These are phyloP conservation scores for Pichia gijzeniarum DNA, from an alignment of 805 yeast species.

Conservation along the genomic window DNA sequence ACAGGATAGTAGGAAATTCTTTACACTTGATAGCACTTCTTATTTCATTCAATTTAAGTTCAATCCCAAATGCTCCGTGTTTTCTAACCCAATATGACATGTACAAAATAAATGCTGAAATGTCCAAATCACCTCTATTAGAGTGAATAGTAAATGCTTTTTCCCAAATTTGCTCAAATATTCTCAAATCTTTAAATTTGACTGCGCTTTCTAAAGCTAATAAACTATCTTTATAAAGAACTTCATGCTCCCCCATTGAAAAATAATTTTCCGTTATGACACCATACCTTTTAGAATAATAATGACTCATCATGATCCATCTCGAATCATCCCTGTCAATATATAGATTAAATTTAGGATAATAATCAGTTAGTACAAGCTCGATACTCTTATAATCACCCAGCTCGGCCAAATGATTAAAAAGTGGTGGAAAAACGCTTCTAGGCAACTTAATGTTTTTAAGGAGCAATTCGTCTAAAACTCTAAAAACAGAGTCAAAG, in stretches of 20 bases:
- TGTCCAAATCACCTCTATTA: constrained; percentile 9
- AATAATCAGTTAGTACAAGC: constrained; percentile 17
- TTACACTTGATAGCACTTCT: constrained; percentile 7
- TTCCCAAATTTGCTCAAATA: constrained; percentile 21
- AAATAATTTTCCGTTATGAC: constrained; percentile 19
- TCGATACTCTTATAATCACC: constrained; percentile 25
- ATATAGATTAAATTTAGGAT: constrained; percentile 20
- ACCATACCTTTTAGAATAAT: constrained; percentile 19
- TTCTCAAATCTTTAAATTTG: constrained; percentile 11
- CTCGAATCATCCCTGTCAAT: constrained; percentile 15
- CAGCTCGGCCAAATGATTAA: constrained; percentile 16
- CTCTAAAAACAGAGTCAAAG: constrained; percentile 29
- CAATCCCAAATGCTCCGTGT: constrained; percentile 14
- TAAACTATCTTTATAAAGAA: constrained; percentile 14
- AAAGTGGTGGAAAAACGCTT: constrained; percentile 16
- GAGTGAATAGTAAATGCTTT: constrained; percentile 10
- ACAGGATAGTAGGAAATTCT: constrained; percentile 18
- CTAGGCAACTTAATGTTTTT: constrained; percentile 12
- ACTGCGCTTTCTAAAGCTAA: constrained; percentile 23
- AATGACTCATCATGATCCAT: constrained; percentile 24
- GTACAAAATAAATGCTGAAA: constrained; percentile 17
- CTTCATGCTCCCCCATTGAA: constrained; percentile 3
- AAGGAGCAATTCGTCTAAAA: constrained; percentile 24
- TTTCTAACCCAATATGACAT: constrained; percentile 20
- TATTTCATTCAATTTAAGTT: constrained; percentile 16